Conservation (phyloP, 169 alveolate genomes). For the Theileria parva region DNA sequence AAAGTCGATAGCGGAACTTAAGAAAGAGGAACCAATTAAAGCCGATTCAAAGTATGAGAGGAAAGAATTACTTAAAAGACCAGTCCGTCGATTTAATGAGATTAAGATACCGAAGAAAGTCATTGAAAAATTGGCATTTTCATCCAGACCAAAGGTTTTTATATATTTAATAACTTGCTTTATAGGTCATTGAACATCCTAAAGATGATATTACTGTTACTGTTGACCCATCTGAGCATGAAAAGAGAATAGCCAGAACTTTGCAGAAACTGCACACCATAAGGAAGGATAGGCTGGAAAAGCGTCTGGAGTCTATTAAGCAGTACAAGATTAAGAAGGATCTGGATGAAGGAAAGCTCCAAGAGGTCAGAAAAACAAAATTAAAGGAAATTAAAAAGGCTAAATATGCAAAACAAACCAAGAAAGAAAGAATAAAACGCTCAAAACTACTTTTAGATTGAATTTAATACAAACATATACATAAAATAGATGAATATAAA, state of each 20-base stretch:
- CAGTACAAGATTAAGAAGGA: constrained; percentile 31
- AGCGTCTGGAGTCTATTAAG: constrained; percentile 34
- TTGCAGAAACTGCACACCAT: constrained; percentile 54
- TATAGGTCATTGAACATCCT: constrained; percentile 26
- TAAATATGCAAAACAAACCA: constrained; percentile 30
- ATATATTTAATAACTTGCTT: background rate
- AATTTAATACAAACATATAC: background rate
- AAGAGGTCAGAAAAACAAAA: constrained; percentile 19
- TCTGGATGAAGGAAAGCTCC: constrained; percentile 27
- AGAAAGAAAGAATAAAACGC: constrained; percentile 36
- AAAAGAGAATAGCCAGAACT: constrained; percentile 30
- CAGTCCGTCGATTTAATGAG: constrained; percentile 79
- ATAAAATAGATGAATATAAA: background rate
- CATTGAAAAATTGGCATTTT: constrained; percentile 85
- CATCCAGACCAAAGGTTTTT: constrained; percentile 79
- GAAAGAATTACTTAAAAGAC: constrained; percentile 79
- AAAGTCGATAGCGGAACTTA: constrained; percentile 85
- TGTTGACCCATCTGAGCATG: constrained; percentile 50
- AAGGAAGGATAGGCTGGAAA: constrained; percentile 58
- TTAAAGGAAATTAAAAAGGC: constrained; percentile 27
- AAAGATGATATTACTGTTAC: constrained; percentile 23
- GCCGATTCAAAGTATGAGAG: constrained; percentile 82
- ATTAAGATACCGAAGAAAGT: constrained; percentile 84
- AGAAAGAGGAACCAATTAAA: constrained; percentile 78
- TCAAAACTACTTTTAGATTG: constrained; percentile 40